Evolutionary conservation across 1,139 yeast genomes (phyloP), one percentile per base, ranked within the genome.

Genomic region (Eremothecium coryli): DNA sequence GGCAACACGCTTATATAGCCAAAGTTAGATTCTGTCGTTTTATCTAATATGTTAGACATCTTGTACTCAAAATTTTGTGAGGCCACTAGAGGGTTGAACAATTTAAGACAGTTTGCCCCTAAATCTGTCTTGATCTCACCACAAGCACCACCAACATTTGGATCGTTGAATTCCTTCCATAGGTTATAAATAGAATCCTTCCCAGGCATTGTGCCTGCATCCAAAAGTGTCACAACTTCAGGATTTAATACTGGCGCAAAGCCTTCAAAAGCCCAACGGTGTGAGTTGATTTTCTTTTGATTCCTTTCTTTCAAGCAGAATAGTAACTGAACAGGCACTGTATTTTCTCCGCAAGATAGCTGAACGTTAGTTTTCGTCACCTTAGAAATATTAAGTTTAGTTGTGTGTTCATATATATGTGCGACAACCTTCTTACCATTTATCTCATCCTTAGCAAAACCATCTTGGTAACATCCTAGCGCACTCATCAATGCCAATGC

Each of bases 201-300:
- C 30, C 85, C 86, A 3, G 98, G 96, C 58, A 81, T 81, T 0
- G 98, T 90, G 41, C 98, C 98, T 2, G 93, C 97, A 64, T 90
- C 98, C 33, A 90, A 63, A 33, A 90, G 63, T 3, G 84, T 73
- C 28, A 86, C 76, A 16, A 88, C 88, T 45, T 82, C 82, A 2
- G 98, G 97, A 40, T 85, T 79, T 41, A 90, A 65, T 26, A 78
- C 68, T 22, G 90, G 85, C 47, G 95, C 88, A 52, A 90, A 78
- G 1, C 95, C 95, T 54, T 90, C 86, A 58, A 90, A 82, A 10
- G 93, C 73, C 98, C 98, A 90, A 56, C 97, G 73, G 55, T 88
- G 98, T 1, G 95, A 85, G 58, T 88, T 88, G 57, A 88, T 90
- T 50, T 88, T 88, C 60, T 86, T 86, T 44, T 86, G 82, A 56